Evolutionary conservation across 345 rosid species (phyloP), one percentile per base, ranked within the genome.

Genomic region (Psidium guajava): DNA sequence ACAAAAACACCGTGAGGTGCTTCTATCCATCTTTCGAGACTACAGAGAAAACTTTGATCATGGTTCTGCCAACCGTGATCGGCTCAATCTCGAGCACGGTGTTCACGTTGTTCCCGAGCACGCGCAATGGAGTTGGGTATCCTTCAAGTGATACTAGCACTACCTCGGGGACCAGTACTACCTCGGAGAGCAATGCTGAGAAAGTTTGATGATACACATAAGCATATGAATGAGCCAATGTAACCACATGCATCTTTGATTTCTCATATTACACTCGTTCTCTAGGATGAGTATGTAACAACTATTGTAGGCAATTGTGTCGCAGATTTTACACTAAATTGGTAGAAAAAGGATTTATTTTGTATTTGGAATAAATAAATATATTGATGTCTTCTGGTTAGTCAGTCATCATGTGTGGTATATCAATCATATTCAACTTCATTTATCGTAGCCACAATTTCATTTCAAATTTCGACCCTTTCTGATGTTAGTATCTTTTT

Each of bases 91-190:
- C 98, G 6, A 89, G 94, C 1, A 15, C 88, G 2, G 80, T 94
- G 49, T 94, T 93, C 87, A 88, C 91, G 93, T 28, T 91, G 52
- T 93, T 95, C 84, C 98, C 99, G 2, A 92, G 91, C 89, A 91
- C 83, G 0, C 95, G 98, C 58, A 91, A 90, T 32, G 98, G 99
- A 54, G 86, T 96, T 61, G 99, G 98, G 22, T 96, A 96, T 87
- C 94, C 94, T 83, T 84, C 93, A 20, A n/a, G 32, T 2, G 18
- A 6, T 8, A 6, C 54, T 0, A 44, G 77, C 49, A 54, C 85
- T 27, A 57, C 75, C 10, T 83, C 85, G 27, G 44, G 28, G 56
- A 4, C 69, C 5, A 54, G 27, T 27, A 50, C 84, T 40, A 54
- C 84, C 21, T 53, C 69, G 32, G 42, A 40, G 22, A 58, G 61